These are phyloP conservation scores for Phaeosphaeria sp. DNA, from an alignment of 2,329 filamentous ascomycete species.

Conservation along the genomic window DNA sequence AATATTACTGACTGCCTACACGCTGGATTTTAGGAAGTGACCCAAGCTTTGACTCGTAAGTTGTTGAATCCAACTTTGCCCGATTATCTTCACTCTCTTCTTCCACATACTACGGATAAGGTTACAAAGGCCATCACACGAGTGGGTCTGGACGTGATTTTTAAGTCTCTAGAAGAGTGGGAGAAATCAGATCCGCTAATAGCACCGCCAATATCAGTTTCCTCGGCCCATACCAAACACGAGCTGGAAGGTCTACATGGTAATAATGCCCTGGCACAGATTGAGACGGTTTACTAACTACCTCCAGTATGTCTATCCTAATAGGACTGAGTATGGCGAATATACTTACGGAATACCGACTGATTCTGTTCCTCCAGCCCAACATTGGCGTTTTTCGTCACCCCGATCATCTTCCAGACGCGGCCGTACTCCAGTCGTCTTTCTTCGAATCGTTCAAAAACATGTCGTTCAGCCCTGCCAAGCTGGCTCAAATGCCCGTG, in stretches of 20 bases:
- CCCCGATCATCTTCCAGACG: constrained; percentile 83
- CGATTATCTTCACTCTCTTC: constrained; percentile 52
- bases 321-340: no score
- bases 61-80: constrained; percentile 53
- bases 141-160: constrained; percentile 52
- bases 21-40: constrained; percentile 60
- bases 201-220: constrained; percentile 58
- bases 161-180: constrained; percentile 53
- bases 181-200: constrained; percentile 55
- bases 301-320: no score
- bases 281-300: no score
- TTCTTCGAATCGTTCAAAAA: constrained; percentile 64
- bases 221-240: constrained; percentile 78
- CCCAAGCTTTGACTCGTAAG: constrained; percentile 79
- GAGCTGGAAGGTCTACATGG: constrained; percentile 65
- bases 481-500: constrained; percentile 68
- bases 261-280: no score
- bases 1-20: no score
- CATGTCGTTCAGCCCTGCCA: constrained; percentile 61
- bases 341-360: no score
- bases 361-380: constrained; percentile 61
- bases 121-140: constrained; percentile 50
- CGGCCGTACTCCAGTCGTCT: constrained; percentile 67
- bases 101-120: constrained; percentile 49
- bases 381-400: constrained; percentile 91